Conservation (phyloP, 805 yeast species). For the Saccharomycopsis sp. region DNA sequence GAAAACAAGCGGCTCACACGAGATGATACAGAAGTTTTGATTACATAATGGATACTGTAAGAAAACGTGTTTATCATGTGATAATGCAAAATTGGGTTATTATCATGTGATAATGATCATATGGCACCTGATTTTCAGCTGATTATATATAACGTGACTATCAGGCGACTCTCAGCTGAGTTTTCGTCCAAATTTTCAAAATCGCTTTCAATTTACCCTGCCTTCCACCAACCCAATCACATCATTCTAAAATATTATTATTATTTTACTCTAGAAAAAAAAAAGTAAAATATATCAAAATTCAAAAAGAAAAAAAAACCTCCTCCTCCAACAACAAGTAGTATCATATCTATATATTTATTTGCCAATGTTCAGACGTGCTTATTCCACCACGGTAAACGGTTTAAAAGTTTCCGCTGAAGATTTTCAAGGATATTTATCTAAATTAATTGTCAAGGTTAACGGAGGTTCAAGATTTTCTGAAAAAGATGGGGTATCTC, state of each 20-base stretch:
- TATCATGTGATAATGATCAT: too few species aligned
- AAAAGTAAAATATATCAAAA: too few species aligned
- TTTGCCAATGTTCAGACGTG: slow-evolving; percentile 22
- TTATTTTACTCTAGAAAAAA: not conserved
- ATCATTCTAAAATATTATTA: slow-evolving; percentile 10
- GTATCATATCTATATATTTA: too few species aligned
- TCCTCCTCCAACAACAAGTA: too few species aligned
- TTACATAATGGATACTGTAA: too few species aligned
- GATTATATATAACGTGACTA: too few species aligned
- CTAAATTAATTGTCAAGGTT: slow-evolving; percentile 72
- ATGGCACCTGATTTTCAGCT: too few species aligned
- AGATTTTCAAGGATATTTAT: slow-evolving; percentile 60
- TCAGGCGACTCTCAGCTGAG: too few species aligned
- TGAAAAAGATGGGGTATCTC: slow-evolving; percentile 71
- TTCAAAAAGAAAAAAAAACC: not conserved
- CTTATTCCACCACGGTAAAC: slow-evolving; percentile 29
- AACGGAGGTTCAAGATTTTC: slow-evolving; percentile 80
- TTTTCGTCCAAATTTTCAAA: not conserved
- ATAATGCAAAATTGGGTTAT: too few species aligned
- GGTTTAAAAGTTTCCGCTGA: slow-evolving; percentile 45
- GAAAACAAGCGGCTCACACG: too few species aligned
- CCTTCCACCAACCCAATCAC: slow-evolving; percentile 18
- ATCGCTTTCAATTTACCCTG: slow-evolving; percentile 4
- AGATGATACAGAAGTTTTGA: too few species aligned
- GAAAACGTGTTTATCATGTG: too few species aligned